A percentile compares a stretch with the other conserved stretches of the same genome.
These are phyloP conservation scores for Xylaria telfairii DNA, from an alignment of 495 filamentous ascomycete genomes.

Conservation along the genomic window DNA sequence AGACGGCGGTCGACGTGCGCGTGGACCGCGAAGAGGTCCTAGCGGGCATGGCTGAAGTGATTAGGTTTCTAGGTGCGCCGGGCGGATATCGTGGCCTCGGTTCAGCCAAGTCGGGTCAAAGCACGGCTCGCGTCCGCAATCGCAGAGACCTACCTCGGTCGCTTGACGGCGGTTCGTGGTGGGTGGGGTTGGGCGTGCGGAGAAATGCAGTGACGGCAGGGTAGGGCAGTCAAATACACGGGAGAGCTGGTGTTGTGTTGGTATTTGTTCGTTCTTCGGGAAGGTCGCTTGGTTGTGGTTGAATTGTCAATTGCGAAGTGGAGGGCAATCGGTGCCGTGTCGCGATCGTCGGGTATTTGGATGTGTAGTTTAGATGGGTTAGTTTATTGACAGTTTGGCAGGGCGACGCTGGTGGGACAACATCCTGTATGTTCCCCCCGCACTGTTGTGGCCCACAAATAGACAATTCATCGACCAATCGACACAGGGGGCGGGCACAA, in stretches of 20 bases:
- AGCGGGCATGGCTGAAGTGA: conserved; percentile 59
- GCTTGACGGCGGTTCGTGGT: neutral
- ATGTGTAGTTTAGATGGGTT: too few relatives aligned
- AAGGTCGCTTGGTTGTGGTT: too few relatives aligned
- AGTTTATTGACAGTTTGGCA: conserved; percentile 18
- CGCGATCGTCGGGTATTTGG: too few relatives aligned
- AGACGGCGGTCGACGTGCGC: conserved; percentile 58
- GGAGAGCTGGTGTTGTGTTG: neutral
- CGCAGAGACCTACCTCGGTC: too few relatives aligned
- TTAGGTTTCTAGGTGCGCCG: neutral
- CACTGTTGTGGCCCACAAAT: too few relatives aligned
- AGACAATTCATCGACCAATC: too few relatives aligned
- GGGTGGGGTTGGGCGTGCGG: neutral
- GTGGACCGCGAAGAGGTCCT: conserved; percentile 60
- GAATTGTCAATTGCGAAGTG: neutral
- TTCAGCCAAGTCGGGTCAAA: too few relatives aligned
- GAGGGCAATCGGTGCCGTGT: neutral
- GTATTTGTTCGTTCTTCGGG: neutral
- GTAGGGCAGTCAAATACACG: neutral
- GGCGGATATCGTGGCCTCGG: neutral
- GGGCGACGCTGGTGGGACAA: conserved; percentile 24
- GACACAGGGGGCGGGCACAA: too few relatives aligned
- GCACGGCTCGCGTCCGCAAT: neutral
- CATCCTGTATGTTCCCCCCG: conserved; percentile 23
- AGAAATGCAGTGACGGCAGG: too few relatives aligned